Conservation (phyloP, 208 protist species). For the Sergeia podlipaevii region DNA sequence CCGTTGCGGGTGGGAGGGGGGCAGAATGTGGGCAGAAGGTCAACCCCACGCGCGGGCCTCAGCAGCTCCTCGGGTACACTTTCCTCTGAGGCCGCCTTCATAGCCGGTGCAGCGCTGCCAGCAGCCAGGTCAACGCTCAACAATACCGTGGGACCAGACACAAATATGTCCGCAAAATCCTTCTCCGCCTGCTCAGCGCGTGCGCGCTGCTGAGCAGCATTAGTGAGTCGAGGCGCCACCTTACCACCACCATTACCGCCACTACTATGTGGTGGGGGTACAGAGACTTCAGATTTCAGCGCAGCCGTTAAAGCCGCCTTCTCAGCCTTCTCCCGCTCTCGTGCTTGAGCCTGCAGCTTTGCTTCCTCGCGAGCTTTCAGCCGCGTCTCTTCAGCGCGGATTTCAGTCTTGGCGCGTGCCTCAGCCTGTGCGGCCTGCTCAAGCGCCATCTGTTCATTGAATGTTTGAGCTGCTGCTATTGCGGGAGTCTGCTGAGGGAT, state of each 20-base stretch:
- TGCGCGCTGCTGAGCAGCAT: slow-evolving; percentile 7
- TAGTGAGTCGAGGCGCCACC: too few relatives aligned
- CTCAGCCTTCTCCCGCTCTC: neutral
- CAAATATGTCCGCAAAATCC: slow-evolving; percentile 24
- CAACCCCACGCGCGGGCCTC: slow-evolving; percentile 17
- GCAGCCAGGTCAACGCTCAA: slow-evolving; percentile 7
- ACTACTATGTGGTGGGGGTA: too few relatives aligned
- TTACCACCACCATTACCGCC: too few relatives aligned
- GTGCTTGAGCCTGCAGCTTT: neutral
- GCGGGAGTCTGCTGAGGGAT: too few relatives aligned
- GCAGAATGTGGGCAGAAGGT: slow-evolving; percentile 19
- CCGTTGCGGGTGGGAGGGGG: too few relatives aligned
- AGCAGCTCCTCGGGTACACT: slow-evolving; percentile 9
- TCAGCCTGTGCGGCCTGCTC: too few relatives aligned
- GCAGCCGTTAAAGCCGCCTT: too few relatives aligned
- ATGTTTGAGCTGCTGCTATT: too few relatives aligned
- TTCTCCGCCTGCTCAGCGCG: slow-evolving; percentile 5
- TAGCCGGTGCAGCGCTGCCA: neutral
- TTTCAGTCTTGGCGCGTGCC: too few relatives aligned
- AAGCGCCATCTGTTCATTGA: too few relatives aligned
- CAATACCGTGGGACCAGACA: slow-evolving; percentile 22
- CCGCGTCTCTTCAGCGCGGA: too few relatives aligned
- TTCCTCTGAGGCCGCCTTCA: neutral
- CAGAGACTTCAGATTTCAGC: too few relatives aligned
- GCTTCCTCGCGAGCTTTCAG: neutral